Evolutionary conservation across 192 early-diverging fungal genomes (phyloP), one percentile per base, ranked within the genome.

Genomic region (Coemansia sp.): DNA sequence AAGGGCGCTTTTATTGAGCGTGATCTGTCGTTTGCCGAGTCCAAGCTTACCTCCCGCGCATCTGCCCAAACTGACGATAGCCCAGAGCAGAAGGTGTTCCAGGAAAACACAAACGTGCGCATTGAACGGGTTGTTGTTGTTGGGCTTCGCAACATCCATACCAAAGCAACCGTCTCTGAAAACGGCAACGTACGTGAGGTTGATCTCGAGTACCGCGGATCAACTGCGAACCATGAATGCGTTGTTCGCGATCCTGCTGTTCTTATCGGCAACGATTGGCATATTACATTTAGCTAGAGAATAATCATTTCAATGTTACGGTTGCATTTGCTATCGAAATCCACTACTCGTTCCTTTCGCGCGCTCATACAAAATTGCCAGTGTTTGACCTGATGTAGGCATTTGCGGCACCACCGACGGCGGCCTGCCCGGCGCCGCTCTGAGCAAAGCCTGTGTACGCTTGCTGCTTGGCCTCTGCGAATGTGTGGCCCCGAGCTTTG

Each of bases 381-480:
- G 77, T 74, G 67, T 73, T 79, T 19, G 71, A 73, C 36, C 71
- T 62, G 27, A 79, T 59, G 31, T 79, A 79, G 2, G 71, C 67
- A 28, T 61, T 58, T 7, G 77, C 67, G 3, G 74, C 74, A 20
- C 66, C 56, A 50, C 56, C 61, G 36, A 65, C 68, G 0, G 77
- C 77, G 2, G 70, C 64, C 48, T 79, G 77, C 29, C 68, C 83
- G 20, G 71, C 80, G 45, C 69, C 75, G 78, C 64, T 83, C 66
- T 72, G 82, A 4, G 85, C 85, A 72, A 83, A 83, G 34, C 77
- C 82, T 58, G 64, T 60, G 28, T 84, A 83, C 34, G 85, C 84
- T 58, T 87, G 80, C 47, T 81, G 79, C 78, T 89, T 91, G 54
- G 89, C 87, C 57, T 91, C 85, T 22, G 83, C 72, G 54, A 88